phyloP scores from a whole-genome alignment of 78 protist species.

The Dictyostelium capitatum region DNA sequence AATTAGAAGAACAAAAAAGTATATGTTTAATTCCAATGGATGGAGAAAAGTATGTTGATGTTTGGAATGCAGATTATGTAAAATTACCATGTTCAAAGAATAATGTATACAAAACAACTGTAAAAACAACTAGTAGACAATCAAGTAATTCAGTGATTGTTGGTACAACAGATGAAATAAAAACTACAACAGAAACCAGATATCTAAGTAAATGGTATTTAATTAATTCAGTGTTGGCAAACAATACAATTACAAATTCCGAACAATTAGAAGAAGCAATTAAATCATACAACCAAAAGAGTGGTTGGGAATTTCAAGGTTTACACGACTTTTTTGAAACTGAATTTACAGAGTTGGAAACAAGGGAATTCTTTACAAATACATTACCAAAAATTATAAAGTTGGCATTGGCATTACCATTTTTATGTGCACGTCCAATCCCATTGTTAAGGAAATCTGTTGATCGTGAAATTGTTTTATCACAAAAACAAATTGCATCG shows the following conservation, averaged over 20 bases:
- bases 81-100: conserved; percentile 71
- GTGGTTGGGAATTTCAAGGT: conserved; percentile 62
- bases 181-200: not conserved
- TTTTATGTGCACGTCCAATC: conserved; percentile 65
- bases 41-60: conserved; percentile 61
- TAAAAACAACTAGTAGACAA: not conserved
- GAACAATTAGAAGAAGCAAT: conserved; percentile 67
- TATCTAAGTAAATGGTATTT: conserved; percentile 73
- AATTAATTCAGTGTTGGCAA: conserved; percentile 13
- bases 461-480: conserved; percentile 52
- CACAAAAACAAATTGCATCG: conserved; percentile 78
- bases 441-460: conserved; percentile 28
- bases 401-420: conserved; percentile 72
- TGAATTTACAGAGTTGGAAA: conserved; percentile 47
- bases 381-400: conserved; percentile 64
- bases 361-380: conserved; percentile 42
- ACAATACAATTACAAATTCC: conserved; percentile 15
- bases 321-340: conserved; percentile 65
- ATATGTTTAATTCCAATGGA: conserved; percentile 42
- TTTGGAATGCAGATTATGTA: conserved; percentile 75
- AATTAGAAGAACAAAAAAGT: conserved; percentile 12
- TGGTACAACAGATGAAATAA: not conserved
- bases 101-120: conserved; percentile 14
- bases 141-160: not conserved
- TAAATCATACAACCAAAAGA: conserved; percentile 19